These are phyloP conservation scores for Tribonema minus DNA, from an alignment of 108 stramenopile genomes.

Conservation along the genomic window DNA sequence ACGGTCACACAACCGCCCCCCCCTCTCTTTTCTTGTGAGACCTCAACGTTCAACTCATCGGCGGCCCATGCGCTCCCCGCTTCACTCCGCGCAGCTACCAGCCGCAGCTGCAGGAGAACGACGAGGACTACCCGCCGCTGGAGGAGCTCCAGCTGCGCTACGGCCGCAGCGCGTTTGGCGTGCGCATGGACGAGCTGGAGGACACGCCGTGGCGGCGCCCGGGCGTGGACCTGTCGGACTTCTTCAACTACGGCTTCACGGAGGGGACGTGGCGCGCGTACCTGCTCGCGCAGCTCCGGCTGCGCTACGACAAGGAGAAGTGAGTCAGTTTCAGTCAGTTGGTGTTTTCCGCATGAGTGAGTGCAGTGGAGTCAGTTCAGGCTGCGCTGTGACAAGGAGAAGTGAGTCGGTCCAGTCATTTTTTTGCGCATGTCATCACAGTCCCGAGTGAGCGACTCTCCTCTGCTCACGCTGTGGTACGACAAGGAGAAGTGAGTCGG, in stretches of 20 bases:
- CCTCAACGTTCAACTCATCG: no score
- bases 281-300: constrained; percentile 32
- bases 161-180: constrained; percentile 15
- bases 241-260: constrained; percentile 52
- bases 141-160: background rate
- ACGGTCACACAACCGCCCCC: no score
- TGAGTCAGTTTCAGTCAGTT: no score
- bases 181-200: constrained; percentile 49
- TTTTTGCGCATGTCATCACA: no score
- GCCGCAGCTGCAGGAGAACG: background rate
- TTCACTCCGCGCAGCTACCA: no score
- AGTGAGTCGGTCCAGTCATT: no score
- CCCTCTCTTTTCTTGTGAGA: no score
- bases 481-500: background rate
- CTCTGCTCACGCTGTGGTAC: constrained; percentile 15
- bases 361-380: no score
- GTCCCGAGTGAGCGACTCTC: no score
- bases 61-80: no score
- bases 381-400: background rate
- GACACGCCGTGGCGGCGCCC: constrained; percentile 48
- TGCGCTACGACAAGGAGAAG: background rate
- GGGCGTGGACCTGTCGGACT: constrained; percentile 47
- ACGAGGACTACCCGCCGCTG: background rate
- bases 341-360: no score
- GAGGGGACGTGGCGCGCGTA: constrained; percentile 49